Evolutionary conservation across 345 rosid genomes (phyloP).

Genomic region (Eucalyptus globulus): DNA sequence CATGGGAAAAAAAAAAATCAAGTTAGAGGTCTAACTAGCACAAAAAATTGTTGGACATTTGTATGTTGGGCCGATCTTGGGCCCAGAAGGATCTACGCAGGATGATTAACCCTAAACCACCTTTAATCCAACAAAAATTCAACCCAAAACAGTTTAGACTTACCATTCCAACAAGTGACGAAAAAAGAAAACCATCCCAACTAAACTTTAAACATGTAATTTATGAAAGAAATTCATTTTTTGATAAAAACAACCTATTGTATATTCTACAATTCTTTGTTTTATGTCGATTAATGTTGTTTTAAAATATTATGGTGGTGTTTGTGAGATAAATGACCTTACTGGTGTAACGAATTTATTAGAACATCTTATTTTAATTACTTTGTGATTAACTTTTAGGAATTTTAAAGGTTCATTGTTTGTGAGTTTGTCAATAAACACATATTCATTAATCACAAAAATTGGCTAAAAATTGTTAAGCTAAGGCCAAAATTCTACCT

Average conservation of each 20-base stretch:
- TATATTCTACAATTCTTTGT: not conserved
- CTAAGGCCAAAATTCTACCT: not conserved
- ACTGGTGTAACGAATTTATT: too few species aligned
- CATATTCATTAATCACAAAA: too few species aligned
- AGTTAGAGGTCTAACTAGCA: not conserved
- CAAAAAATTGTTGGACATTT: not conserved
- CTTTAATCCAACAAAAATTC: not conserved
- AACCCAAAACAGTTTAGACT: too few species aligned
- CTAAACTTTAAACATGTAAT: not conserved
- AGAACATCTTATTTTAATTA: too few species aligned
- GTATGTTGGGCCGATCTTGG: not conserved
- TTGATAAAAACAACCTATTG: not conserved
- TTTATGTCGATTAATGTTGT: not conserved
- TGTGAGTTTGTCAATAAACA: too few species aligned
- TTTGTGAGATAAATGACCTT: not conserved
- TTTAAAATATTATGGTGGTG: not conserved
- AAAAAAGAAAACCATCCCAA: not conserved
- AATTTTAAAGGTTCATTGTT: too few species aligned
- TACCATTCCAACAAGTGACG: not conserved
- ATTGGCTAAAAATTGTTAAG: not conserved
- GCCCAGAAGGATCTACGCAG: not conserved
- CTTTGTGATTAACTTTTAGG: too few species aligned
- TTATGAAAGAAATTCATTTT: not conserved
- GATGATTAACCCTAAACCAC: not conserved
- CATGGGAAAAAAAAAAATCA: not conserved